Evolutionary conservation across 2,329 filamentous ascomycete species (phyloP).

Genomic region (Monosporascus sp.): DNA sequence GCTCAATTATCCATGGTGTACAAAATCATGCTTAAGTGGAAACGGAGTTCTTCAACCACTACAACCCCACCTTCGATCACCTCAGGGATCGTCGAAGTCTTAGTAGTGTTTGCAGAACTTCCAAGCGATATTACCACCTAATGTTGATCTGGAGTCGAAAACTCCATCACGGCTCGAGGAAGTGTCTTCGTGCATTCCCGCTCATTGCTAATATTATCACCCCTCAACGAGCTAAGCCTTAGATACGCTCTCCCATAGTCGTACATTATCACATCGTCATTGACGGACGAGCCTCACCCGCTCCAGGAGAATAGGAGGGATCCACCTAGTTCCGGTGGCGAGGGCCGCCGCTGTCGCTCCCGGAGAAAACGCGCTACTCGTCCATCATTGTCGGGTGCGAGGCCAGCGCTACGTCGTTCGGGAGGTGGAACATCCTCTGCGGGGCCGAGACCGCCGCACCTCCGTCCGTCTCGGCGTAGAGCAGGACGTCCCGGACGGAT

Average conservation of each 20-base stretch:
- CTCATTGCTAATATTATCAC: slow-evolving; percentile 50
- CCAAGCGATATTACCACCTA: slow-evolving; percentile 15
- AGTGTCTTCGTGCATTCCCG: slow-evolving; percentile 50
- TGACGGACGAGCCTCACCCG: neutral
- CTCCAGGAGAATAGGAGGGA: slow-evolving; percentile 24
- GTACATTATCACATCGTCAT: slow-evolving; percentile 13
- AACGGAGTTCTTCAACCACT: no score
- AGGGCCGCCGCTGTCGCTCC: slow-evolving; percentile 22
- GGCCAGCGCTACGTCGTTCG: slow-evolving; percentile 23
- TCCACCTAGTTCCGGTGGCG: slow-evolving; percentile 36
- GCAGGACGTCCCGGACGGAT: no score
- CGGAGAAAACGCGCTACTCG: slow-evolving; percentile 34
- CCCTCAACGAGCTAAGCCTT: slow-evolving; percentile 48
- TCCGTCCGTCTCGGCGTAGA: neutral
- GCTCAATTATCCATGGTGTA: no score
- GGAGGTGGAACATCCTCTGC: neutral
- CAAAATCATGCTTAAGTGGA: no score
- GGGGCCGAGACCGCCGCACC: neutral
- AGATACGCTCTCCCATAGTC: slow-evolving; percentile 49
- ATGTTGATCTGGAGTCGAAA: slow-evolving; percentile 15
- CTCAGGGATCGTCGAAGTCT: slow-evolving; percentile 11
- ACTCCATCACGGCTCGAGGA: slow-evolving; percentile 27
- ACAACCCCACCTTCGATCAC: slow-evolving; percentile 7
- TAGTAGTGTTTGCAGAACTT: slow-evolving; percentile 8
- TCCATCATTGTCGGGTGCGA: slow-evolving; percentile 28